A percentile compares a stretch with the other conserved stretches of the same genome.
Conservation (phyloP, 306 rosid genomes). For the Fagus sylvatica region DNA sequence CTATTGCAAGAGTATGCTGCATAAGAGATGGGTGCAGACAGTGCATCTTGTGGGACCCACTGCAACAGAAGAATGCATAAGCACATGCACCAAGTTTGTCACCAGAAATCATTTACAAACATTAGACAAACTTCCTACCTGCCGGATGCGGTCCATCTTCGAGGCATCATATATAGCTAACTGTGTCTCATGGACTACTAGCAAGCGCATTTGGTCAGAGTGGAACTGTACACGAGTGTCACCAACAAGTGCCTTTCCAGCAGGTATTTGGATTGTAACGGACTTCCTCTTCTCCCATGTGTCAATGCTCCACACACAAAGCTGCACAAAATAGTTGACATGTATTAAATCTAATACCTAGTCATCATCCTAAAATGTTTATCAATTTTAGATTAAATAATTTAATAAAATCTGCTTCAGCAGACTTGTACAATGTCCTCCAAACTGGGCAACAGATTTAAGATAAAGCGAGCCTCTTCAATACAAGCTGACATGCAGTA, state of each 20-base stretch:
- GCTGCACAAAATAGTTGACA: slow-evolving; percentile 47
- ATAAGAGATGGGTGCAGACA: slow-evolving; percentile 64
- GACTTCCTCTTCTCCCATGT: slow-evolving; percentile 93
- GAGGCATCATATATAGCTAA: slow-evolving; percentile 87
- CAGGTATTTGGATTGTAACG: slow-evolving; percentile 56
- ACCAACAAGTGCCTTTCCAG: slow-evolving; percentile 70
- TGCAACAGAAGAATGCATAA: slow-evolving; percentile 39
- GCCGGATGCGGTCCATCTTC: slow-evolving; percentile 80
- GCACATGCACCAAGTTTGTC: neutral
- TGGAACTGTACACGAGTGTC: slow-evolving; percentile 86
- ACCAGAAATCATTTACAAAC: slow-evolving; percentile 6
- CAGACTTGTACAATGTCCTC: neutral
- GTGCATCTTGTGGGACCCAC: slow-evolving; percentile 89
- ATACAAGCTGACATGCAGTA: slow-evolving; percentile 17
- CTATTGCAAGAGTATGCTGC: slow-evolving; percentile 83
- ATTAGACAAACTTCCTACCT: slow-evolving; percentile 46
- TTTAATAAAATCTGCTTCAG: neutral
- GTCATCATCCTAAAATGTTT: neutral
- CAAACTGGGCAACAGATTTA: slow-evolving; percentile 9
- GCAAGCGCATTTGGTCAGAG: slow-evolving; percentile 65
- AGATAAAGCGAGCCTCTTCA: slow-evolving; percentile 7
- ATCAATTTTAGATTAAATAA: neutral
- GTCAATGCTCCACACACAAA: slow-evolving; percentile 86
- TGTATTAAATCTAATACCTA: slow-evolving; percentile 11
- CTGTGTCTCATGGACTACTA: slow-evolving; percentile 81